Percentiles rank a stretch among this genome's conserved stretches.
Evolutionary conservation across 2,329 filamentous ascomycete genomes (phyloP).

Genomic region (Pleurostoma richardsiae): DNA sequence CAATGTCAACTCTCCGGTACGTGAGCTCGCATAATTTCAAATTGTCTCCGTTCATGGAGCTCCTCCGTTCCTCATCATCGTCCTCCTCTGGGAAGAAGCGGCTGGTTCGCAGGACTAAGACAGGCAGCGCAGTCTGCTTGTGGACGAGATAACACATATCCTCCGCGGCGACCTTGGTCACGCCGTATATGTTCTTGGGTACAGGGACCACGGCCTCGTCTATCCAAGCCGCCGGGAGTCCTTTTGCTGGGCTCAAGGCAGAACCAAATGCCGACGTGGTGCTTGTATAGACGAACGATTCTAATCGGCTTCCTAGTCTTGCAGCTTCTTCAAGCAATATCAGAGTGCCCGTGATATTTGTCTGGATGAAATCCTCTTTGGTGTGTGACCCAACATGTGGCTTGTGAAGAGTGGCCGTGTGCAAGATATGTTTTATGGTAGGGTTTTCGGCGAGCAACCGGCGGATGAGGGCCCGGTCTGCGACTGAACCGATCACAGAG

Average conservation of each 20-base stretch:
- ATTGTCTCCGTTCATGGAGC: constrained; percentile 31
- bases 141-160: constrained; percentile 38
- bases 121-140: constrained; percentile 28
- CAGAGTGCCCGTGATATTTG: constrained; percentile 38
- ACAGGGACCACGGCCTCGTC: constrained; percentile 30
- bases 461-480: constrained; percentile 25
- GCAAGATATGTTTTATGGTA: constrained; percentile 32
- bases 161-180: constrained; percentile 42
- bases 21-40: constrained; percentile 42
- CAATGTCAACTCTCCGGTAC: constrained; percentile 36
- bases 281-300: constrained; percentile 38
- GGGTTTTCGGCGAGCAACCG: constrained; percentile 22
- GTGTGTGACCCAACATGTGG: constrained; percentile 39
- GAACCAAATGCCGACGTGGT: constrained; percentile 40
- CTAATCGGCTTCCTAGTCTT: constrained; percentile 14
- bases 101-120: constrained; percentile 37
- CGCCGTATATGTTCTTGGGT: constrained; percentile 44
- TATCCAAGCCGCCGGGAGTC: constrained; percentile 36
- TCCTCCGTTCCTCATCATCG: constrained; percentile 34
- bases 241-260: constrained; percentile 28
- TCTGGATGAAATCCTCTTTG: constrained; percentile 36
- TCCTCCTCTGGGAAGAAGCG: constrained; percentile 45
- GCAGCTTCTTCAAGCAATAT: constrained; percentile 33
- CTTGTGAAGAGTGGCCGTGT: constrained; percentile 42
- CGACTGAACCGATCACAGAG: constrained; percentile 27